Evolutionary conservation across 2,329 filamentous ascomycete genomes (phyloP), one percentile per base, ranked within the genome.

Genomic region (Ilyonectria robusta): DNA sequence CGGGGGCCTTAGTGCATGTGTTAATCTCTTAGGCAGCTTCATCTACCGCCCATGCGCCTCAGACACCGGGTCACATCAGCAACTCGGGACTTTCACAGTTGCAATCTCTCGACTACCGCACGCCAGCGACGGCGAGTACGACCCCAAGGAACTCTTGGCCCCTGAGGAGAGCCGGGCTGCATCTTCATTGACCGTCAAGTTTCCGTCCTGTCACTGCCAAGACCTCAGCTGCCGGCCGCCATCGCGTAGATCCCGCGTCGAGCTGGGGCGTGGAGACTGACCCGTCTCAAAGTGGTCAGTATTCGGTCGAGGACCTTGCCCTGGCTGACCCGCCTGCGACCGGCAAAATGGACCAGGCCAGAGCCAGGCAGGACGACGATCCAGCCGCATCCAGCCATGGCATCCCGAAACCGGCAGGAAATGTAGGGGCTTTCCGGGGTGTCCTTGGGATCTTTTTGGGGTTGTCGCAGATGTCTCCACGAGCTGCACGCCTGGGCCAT

Each of bases 11-110:
- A 51, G 33, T 40, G 42, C 40, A 26, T 26, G 51, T 35, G 44
- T 44, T 56, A 56, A 54, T 48, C 26, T 42, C 19, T 15, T 44
- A 37, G 26, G 33, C 51, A 48, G 55, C 57, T 60, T 70, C 68
- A 70, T 44, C 64, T 66, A 62, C 67, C 66, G 69, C 65, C 62
- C 51, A 70, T 65, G 68, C 46, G 60, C 63, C 56, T 65, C 62
- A 60, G 47, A 50, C 10, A 55, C 46, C 42, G 48, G 23, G 55
- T 65, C 62, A 65, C 62, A 55, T 54, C 26, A 42, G 46, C 40
- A 65, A 50, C 44, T 50, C 48, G 26, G 51, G 33, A 23, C 10
- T 48, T 46, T 37, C 33, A 59, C 56, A 53, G 35, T n/a, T 53
- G 26, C 29, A 56, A 59, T 40, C 29, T 57, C 23, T 44, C 26